phyloP scores from a whole-genome alignment of 2,329 filamentous ascomycete species.

The Botryotinia globosa region DNA sequence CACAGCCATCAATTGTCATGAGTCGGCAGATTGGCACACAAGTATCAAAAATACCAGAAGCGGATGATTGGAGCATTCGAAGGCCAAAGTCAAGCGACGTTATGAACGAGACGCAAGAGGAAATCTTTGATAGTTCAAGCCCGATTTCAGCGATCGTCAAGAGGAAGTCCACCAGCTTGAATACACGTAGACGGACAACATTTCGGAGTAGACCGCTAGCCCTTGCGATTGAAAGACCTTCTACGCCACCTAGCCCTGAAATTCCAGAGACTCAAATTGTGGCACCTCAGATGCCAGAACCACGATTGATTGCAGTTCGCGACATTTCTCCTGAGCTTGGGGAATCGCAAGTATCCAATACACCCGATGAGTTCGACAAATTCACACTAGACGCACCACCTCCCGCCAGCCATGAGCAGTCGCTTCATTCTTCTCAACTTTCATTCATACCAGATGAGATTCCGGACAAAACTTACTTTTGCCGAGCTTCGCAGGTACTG shows the following conservation, averaged over 20 bases:
- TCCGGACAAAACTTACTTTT: constrained; percentile 17
- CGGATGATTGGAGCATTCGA: constrained; percentile 24
- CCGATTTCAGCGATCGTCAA: background rate
- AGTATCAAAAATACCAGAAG: background rate
- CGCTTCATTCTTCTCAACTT: constrained; percentile 16
- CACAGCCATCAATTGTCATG: background rate
- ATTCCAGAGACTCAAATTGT: background rate
- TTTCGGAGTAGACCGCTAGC: constrained; percentile 16
- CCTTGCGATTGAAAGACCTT: background rate
- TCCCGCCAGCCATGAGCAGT: background rate
- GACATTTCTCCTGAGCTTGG: constrained; percentile 11
- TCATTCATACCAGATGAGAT: constrained; percentile 10
- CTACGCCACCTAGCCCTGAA: background rate
- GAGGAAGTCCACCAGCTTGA: background rate
- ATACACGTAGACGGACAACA: background rate
- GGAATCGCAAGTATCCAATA: background rate
- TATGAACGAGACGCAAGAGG: constrained; percentile 28
- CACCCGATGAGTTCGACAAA: background rate
- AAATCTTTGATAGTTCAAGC: constrained; percentile 25
- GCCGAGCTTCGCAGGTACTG: constrained; percentile 20
- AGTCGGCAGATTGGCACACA: background rate
- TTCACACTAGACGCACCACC: background rate
- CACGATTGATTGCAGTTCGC: background rate
- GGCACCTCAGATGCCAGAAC: background rate
- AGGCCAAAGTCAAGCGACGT: constrained; percentile 20